A percentile compares a stretch with the other conserved stretches of the same genome.
phyloP scores from a whole-genome alignment of 345 rosid genomes.

The Litchi chinensis region DNA sequence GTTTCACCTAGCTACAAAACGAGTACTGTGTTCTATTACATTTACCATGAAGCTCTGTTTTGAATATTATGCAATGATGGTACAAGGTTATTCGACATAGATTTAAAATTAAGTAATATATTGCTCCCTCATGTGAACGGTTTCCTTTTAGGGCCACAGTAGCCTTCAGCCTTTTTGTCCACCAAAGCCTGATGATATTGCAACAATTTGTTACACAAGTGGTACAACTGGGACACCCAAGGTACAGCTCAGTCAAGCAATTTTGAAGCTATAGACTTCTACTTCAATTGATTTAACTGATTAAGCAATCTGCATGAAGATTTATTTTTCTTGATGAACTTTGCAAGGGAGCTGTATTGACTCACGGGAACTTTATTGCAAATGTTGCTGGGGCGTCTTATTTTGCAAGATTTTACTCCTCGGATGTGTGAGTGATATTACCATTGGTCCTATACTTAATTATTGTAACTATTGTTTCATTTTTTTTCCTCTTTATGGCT shows the following conservation, averaged over 20 bases:
- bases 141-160: conserved; percentile 59
- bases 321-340: conserved; percentile 20
- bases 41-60: background rate
- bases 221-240: conserved; percentile 99
- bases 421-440: conserved; percentile 75
- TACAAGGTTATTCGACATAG: conserved; percentile 1
- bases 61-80: background rate
- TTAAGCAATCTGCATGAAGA: conserved; percentile 26
- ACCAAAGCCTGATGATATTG: conserved; percentile 65
- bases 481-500: conserved; percentile 15
- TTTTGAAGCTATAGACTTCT: background rate
- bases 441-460: conserved; percentile 7
- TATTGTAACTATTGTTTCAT: conserved; percentile 11
- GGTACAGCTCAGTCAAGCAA: conserved; percentile 45
- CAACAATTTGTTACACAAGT: conserved; percentile 92
- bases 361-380: conserved; percentile 86
- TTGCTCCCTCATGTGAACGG: conserved; percentile 27
- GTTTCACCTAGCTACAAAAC: background rate
- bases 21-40: background rate
- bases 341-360: conserved; percentile 79
- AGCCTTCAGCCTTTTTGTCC: conserved; percentile 59
- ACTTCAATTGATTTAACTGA: conserved; percentile 10
- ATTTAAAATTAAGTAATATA: background rate
- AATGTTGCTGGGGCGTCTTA: conserved; percentile 72
- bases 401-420: conserved; percentile 56